Conservation (phyloP, 805 yeast genomes). For the Suhomyces canberraensis region DNA sequence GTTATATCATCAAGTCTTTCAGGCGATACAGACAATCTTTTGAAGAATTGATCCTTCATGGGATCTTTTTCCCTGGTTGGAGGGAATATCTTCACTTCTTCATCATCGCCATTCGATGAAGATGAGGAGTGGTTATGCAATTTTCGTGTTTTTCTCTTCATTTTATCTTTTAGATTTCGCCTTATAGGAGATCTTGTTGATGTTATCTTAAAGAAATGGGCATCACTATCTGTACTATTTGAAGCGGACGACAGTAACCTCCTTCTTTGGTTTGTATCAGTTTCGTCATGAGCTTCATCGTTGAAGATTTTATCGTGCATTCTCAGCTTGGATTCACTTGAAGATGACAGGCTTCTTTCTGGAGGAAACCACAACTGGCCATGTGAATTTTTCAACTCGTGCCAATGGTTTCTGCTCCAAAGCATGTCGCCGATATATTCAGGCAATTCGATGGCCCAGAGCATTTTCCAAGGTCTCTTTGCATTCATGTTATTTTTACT, state of each 20-base stretch:
- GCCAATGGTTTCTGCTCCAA: conserved; percentile 59
- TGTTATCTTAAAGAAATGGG: conserved; percentile 5
- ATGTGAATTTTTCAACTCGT: conserved; percentile 42
- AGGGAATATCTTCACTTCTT: background rate
- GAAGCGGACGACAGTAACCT: conserved; percentile 9
- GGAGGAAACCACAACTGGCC: conserved; percentile 54
- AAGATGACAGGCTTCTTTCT: conserved; percentile 2
- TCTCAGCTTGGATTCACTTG: conserved; percentile 9
- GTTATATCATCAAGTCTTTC: conserved; percentile 1
- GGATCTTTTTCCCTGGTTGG: background rate
- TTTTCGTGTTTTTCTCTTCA: conserved; percentile 9
- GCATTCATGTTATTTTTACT: conserved; percentile 30
- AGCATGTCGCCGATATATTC: conserved; percentile 55
- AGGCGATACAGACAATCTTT: conserved; percentile 4
- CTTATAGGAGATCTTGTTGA: conserved; percentile 4
- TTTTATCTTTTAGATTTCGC: conserved; percentile 7
- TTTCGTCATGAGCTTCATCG: conserved; percentile 7
- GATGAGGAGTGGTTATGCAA: conserved; percentile 6
- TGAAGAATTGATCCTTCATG: conserved; percentile 9
- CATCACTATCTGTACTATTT: conserved; percentile 10
- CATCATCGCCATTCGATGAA: conserved; percentile 5
- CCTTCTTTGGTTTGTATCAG: background rate
- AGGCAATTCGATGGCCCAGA: conserved; percentile 64
- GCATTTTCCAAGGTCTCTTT: conserved; percentile 41
- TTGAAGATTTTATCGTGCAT: conserved; percentile 34